phyloP scores from a whole-genome alignment of 2,329 filamentous ascomycete genomes.

The Pseudogymnoascus sp. region DNA sequence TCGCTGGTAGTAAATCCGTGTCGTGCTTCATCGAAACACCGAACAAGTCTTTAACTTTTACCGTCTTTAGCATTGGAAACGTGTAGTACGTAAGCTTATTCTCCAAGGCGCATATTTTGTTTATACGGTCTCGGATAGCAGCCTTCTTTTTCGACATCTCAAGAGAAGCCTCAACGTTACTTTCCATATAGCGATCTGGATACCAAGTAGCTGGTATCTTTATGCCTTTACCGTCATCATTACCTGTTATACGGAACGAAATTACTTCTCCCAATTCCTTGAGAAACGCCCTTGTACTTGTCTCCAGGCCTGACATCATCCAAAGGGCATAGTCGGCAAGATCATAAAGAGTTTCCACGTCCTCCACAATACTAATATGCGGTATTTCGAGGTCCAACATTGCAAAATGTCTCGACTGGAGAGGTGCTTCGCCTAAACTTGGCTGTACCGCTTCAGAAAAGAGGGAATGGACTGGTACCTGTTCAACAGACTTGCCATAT shows the following conservation, averaged over 20 bases:
- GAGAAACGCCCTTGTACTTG: slow-evolving; percentile 23
- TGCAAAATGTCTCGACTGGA: slow-evolving; percentile 20
- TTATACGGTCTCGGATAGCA: slow-evolving; percentile 22
- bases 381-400: slow-evolving; percentile 25
- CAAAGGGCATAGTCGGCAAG: slow-evolving; percentile 26
- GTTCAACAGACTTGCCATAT: slow-evolving; percentile 9
- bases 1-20: slow-evolving; percentile 14
- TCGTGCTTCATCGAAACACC: slow-evolving; percentile 25
- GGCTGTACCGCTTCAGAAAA: slow-evolving; percentile 9
- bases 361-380: slow-evolving; percentile 15
- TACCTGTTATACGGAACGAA: slow-evolving; percentile 36
- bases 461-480: neutral
- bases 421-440: neutral
- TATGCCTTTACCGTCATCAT: slow-evolving; percentile 34
- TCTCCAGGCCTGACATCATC: slow-evolving; percentile 17
- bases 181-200: slow-evolving; percentile 44
- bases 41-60: slow-evolving; percentile 26
- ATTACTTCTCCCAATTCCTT: slow-evolving; percentile 39
- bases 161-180: slow-evolving; percentile 37
- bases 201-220: slow-evolving; percentile 46
- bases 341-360: slow-evolving; percentile 26
- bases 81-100: slow-evolving; percentile 21
- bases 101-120: slow-evolving; percentile 21
- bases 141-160: slow-evolving; percentile 31
- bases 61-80: slow-evolving; percentile 16